Evolutionary conservation across 2,329 filamentous ascomycete genomes (phyloP), one percentile per base, ranked within the genome.

Genomic region (Penicillium sp.): DNA sequence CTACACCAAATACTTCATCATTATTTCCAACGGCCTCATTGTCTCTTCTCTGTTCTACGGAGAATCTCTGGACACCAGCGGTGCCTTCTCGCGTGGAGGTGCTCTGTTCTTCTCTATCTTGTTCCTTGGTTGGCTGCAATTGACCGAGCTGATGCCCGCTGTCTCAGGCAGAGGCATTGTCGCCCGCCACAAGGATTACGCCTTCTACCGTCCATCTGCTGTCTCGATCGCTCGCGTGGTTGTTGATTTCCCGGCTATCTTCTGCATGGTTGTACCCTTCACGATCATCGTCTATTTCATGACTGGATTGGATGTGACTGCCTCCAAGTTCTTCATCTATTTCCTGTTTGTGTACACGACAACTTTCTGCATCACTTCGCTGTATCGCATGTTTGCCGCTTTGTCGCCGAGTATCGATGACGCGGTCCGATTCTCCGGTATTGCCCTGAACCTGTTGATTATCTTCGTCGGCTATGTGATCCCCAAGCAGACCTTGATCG

Each of bases 31-130:
- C 65, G 80, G 71, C 47, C 76, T 95, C 8, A 88, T 95, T 53
- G 84, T 91, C 46, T 86, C 87, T 1, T 88, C 85, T 2, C 75
- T 93, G 15, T 93, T 93, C 71, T 88, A 89, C 60, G 87, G 81
- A 10, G 75, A 84, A 62, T 71, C 80, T 0, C 60, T 78, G 4
- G 75, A 80, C 58, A 84, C 82, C 1, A 75, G 72, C 35, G 83
- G 83, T 31, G 80, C 82, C 10, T 87, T 87, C 65, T 72, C 78
- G 4, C 76, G 83, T 57, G 81, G 83, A 6, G 83, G 84, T 64
- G 75, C 79, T 6, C 68, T 82, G 7, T 86, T 87, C 75, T 86
- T 86, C 70, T 82, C 80, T 1, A 82, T 86, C 54, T 66, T 86
- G 27, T 84, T 87, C 69, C 73, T 86, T 5, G 77, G 77, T 48